Evolutionary conservation across 345 rosid species (phyloP), one percentile per base, ranked within the genome.

Genomic region (Aurinia saxatilis): DNA sequence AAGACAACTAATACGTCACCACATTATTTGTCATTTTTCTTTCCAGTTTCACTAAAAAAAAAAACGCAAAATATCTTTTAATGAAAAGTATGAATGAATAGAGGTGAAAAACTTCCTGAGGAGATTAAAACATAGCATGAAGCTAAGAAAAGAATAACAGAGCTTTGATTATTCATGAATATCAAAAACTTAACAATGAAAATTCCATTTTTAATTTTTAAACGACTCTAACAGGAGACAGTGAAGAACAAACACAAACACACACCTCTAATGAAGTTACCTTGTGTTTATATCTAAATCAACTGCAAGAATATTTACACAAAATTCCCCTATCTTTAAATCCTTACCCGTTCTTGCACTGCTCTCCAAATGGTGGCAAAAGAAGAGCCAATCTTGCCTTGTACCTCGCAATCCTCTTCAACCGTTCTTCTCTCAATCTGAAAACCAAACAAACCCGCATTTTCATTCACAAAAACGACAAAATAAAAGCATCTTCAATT

Each of bases 351-450:
- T 67, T 74, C 66, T 75, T 80, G 47, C 79, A 63, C 67, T 87
- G 88, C 62, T 92, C 97, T 49, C 77, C 80, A 34, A 70, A 78
- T 9, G 82, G 95, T 34, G 99, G 99, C 47, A 92, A 88, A 71
- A 92, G 91, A 65, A 87, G 91, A 65, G 87, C 87, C 12, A 92
- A 80, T 77, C 96, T 84, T 33, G 78, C 74, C 76, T 81, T 85
- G 83, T 85, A 87, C 76, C 99, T 85, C 10, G 82, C 91, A 12
- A 90, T 92, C 64, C 87, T 81, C 56, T 80, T 84, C 64, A 71
- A 49, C 53, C 96, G 78, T 54, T 82, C 88, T 70, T 82, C 90
- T 65, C 84, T 78, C 44, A 84, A 76, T 71, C 96, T 93, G 57
- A 50, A 68, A 46, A 41, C 57, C n/a, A 66, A 40, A 54, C 50